Evolutionary conservation across 2,329 filamentous ascomycete species (phyloP), one percentile per base, ranked within the genome.

Genomic region (Diaporthe nobilis): DNA sequence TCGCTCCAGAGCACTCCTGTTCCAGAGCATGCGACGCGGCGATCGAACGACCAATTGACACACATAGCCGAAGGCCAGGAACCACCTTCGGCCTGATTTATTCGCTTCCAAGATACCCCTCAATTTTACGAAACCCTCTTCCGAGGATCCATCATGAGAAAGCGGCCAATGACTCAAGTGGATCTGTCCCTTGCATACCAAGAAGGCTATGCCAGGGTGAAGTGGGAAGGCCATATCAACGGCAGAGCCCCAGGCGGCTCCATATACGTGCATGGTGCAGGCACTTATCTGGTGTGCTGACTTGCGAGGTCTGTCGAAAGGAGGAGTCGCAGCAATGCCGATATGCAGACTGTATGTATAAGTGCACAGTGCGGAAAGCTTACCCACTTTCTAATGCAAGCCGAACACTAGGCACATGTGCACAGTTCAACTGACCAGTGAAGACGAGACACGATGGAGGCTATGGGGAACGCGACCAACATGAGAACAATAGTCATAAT

Each of bases 331-430:
- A 17, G 37, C 22, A 25, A 44, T 73, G 58, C 58, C 57, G 71
- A 47, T 44, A 57, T 53, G 42, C 71, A 70, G 31, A 70, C 22
- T 70, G 65, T 70, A 72, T 72, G 42, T 51, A 51, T 51, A 28
- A 9, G 15, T 53, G 31, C 71, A 73, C 71, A 65, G 71, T 73
- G 71, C 61, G 71, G 58, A n/a, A 61, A 55, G 28, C 47, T 55
- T 39, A 73, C n/a, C 71, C 71, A 73, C 71, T 73, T 73, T 73
- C 71, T 65, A 42, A 73, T 73, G 71, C 71, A 65, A 65, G 49
- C 15, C 47, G 71, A 57, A 65, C 71, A 55, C 47, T 55, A 73
- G 58, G 34, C 42, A 34, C 37, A 65, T 68, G 44, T n/a, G 37
- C 25, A 73, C 17, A 31, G 49, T 31, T 31, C 37, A 73, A 73